Percentiles rank a stretch among this genome's conserved stretches.
Conservation (phyloP, 129 eudicot genomes). For the carrot (Daucus carota) region DH1_v3.0 NC_030385.2:1136501-1137000, state of each 20-base stretch:
- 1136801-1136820: not conserved
- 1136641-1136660: not conserved
- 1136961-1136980: not conserved
- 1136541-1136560: not conserved
- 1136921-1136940: conserved; percentile 36
- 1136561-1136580: not conserved
- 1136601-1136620: not conserved
- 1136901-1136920: conserved; percentile 24
- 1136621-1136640: not conserved
- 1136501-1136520: conserved; percentile 5
- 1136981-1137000: conserved; percentile 28
- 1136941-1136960: conserved; percentile 16
- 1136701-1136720: not conserved
- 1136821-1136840: not conserved
- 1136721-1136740: not conserved
- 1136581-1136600: not conserved
- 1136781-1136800: not conserved
- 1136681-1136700: not conserved
- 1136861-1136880: not conserved
- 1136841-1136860: not conserved
- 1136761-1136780: not conserved
- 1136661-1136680: not conserved
- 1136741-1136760: not conserved
- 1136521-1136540: not conserved
- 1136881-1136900: conserved; percentile 12